Conservation (phyloP, 768 basidiomycete genomes). For the Phylloporus rhodoxanthus region DNA sequence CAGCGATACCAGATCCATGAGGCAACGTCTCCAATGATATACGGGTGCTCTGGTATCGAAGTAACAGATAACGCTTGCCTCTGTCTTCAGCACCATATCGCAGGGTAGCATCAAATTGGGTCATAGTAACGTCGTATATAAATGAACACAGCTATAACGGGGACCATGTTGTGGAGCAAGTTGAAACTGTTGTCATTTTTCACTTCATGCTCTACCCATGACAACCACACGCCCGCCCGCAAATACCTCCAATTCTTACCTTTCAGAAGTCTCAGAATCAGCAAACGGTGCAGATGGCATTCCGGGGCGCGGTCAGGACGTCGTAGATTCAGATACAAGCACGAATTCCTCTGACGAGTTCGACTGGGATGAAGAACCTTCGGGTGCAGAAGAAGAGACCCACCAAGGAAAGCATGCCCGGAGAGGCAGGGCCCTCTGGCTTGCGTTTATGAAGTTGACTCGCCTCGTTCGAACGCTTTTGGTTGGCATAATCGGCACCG, state of each 20-base stretch:
- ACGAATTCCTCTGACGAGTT: slow-evolving; percentile 67
- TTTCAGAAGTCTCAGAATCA: slow-evolving; percentile 6
- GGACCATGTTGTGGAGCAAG: slow-evolving; percentile 3
- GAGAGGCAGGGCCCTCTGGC: slow-evolving; percentile 57
- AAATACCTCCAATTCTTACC: slow-evolving; percentile 2
- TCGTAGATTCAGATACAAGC: slow-evolving; percentile 34
- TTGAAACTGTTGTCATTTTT: not conserved
- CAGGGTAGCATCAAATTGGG: not conserved
- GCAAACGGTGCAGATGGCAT: slow-evolving; percentile 1
- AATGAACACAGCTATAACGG: not conserved
- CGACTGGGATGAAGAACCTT: slow-evolving; percentile 60
- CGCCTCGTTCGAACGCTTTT: slow-evolving; percentile 54
- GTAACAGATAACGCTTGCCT: too few species aligned
- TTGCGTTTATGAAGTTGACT: slow-evolving; percentile 62
- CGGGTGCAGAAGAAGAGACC: slow-evolving; percentile 26
- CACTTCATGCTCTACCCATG: slow-evolving; percentile 11
- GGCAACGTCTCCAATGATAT: slow-evolving; percentile 10
- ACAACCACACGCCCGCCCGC: slow-evolving; percentile 10
- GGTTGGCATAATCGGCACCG: slow-evolving; percentile 52
- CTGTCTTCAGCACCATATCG: not conserved
- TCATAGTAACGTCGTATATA: slow-evolving; percentile 4
- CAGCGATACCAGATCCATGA: slow-evolving; percentile 7
- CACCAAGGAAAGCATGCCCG: slow-evolving; percentile 41
- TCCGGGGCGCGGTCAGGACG: slow-evolving; percentile 3
- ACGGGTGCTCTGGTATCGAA: not conserved